Percentiles rank a stretch among this genome's conserved stretches.
Evolutionary conservation across 495 filamentous ascomycete genomes (phyloP).

Genomic region (Penicillium desertorum): DNA sequence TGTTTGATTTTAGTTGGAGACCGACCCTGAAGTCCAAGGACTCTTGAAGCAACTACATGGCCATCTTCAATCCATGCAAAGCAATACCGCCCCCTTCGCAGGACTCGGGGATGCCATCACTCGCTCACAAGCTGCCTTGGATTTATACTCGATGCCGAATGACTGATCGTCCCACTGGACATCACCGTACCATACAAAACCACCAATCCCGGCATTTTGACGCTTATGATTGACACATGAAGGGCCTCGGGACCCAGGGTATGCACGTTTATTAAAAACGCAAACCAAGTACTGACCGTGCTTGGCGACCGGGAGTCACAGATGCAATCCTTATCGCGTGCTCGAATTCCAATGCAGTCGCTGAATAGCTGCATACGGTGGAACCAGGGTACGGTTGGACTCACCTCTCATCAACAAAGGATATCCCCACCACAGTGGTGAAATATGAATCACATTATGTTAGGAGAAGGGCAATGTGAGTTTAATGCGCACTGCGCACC

Average conservation of each 20-base stretch:
- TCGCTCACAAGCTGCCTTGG: slow-evolving; percentile 51
- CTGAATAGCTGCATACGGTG: slow-evolving; percentile 5
- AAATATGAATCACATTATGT: background rate
- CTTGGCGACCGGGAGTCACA: background rate
- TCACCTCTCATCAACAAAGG: background rate
- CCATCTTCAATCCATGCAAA: slow-evolving; percentile 58
- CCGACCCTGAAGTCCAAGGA: slow-evolving; percentile 36
- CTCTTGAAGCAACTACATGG: slow-evolving; percentile 50
- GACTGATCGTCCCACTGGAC: slow-evolving; percentile 31
- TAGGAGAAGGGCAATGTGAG: background rate
- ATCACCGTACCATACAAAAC: background rate
- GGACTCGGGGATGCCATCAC: slow-evolving; percentile 54
- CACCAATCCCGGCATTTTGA: background rate
- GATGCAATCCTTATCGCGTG: slow-evolving; percentile 12
- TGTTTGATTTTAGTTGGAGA: slow-evolving; percentile 34
- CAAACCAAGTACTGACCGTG: background rate
- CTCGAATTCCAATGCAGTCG: slow-evolving; percentile 13
- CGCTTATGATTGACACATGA: slow-evolving; percentile 10
- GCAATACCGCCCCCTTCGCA: slow-evolving; percentile 51
- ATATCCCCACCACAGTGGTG: background rate
- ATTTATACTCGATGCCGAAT: slow-evolving; percentile 36
- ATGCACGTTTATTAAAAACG: background rate
- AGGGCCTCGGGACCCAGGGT: background rate
- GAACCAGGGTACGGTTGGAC: background rate
- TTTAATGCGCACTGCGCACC: background rate